Percentiles rank a stretch among this genome's conserved stretches.
phyloP scores from a whole-genome alignment of 805 yeast species.

The Candida maesae region DNA sequence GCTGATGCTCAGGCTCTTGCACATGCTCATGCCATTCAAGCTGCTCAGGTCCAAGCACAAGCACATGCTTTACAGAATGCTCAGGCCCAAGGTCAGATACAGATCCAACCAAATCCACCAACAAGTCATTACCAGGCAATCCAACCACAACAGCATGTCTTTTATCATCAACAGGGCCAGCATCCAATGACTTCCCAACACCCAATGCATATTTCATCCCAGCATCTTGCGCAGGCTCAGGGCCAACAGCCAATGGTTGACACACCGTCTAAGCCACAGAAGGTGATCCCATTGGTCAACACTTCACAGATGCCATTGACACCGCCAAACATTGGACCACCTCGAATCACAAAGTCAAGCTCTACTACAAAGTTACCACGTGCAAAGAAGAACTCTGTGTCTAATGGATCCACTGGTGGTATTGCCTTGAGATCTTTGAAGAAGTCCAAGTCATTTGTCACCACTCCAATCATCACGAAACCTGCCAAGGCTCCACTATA shows the following conservation, averaged over 20 bases:
- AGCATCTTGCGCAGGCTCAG: slow-evolving; percentile 29
- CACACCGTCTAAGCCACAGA: not conserved
- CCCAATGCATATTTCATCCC: slow-evolving; percentile 5
- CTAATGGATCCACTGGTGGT: slow-evolving; percentile 9
- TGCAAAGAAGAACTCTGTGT: slow-evolving; percentile 20
- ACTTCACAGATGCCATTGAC: slow-evolving; percentile 8
- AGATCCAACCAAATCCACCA: not conserved
- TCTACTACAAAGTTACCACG: slow-evolving; percentile 24
- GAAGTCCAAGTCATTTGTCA: slow-evolving; percentile 25
- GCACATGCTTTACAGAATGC: too few species aligned
- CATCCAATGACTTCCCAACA: not conserved
- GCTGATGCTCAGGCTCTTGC: too few species aligned
- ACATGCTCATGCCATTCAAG: slow-evolving; percentile 5
- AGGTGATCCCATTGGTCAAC: not conserved
- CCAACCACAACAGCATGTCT: slow-evolving; percentile 6
- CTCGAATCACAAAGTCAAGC: slow-evolving; percentile 16
- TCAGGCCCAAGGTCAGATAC: not conserved
- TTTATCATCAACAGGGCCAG: slow-evolving; percentile 1
- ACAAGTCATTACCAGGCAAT: not conserved
- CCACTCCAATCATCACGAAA: not conserved
- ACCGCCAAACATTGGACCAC: slow-evolving; percentile 12
- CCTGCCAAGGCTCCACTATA: slow-evolving; percentile 14
- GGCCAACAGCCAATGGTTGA: not conserved
- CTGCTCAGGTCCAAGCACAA: slow-evolving; percentile 4
- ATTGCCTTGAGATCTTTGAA: slow-evolving; percentile 11